Conservation (phyloP, 306 rosid genomes). For the Malus orientalis region DNA sequence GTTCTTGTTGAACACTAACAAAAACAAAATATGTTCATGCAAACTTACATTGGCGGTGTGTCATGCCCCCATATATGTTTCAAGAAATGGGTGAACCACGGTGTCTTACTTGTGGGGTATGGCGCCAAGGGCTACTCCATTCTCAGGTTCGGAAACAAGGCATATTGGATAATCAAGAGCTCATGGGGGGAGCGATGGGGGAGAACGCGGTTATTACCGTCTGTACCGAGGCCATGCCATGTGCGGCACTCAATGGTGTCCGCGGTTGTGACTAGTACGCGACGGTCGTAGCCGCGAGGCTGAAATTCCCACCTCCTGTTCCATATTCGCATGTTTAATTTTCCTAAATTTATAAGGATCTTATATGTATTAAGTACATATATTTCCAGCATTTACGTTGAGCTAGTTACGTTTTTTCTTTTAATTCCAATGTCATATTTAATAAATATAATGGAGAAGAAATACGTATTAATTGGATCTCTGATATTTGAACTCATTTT, state of each 20-base stretch:
- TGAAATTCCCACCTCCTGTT: background rate
- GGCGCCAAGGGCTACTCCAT: constrained; percentile 62
- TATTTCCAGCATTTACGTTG: too few relatives aligned
- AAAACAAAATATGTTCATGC: constrained; percentile 47
- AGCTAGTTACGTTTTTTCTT: too few relatives aligned
- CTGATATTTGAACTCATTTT: too few relatives aligned
- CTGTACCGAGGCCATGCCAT: constrained; percentile 68
- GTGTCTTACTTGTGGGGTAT: constrained; percentile 54
- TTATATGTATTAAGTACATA: too few relatives aligned
- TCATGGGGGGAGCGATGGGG: constrained; percentile 86
- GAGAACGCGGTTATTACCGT: constrained; percentile 54
- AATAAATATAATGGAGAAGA: too few relatives aligned
- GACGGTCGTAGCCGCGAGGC: background rate
- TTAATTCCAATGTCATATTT: too few relatives aligned
- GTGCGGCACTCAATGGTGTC: constrained; percentile 86
- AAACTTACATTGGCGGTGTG: constrained; percentile 80
- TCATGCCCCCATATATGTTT: constrained; percentile 79
- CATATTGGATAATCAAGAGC: constrained; percentile 80
- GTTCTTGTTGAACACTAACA: background rate
- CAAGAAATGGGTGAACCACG: constrained; percentile 52
- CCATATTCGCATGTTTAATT: too few relatives aligned
- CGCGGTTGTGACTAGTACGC: constrained; percentile 40
- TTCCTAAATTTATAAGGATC: too few relatives aligned
- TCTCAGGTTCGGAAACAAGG: constrained; percentile 46
- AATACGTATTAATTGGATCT: too few relatives aligned